Evolutionary conservation across 768 basidiomycete genomes (phyloP).

Genomic region (Lactarius pseudohatsudake): DNA sequence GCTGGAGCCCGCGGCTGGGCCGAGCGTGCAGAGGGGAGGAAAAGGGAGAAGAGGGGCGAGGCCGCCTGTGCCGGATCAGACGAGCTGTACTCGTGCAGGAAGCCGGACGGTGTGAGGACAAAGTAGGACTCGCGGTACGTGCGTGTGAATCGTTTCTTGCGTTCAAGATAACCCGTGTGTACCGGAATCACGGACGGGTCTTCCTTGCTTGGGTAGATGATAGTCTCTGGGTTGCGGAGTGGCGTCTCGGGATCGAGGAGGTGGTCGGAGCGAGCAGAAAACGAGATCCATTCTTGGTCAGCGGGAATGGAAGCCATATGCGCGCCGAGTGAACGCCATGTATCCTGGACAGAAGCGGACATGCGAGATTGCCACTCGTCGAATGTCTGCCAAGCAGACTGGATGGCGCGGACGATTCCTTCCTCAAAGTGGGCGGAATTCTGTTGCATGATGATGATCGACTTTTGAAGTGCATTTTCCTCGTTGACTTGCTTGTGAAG

Average conservation of each 20-base stretch:
- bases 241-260: slow-evolving; percentile 97
- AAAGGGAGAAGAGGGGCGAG: slow-evolving; percentile 78
- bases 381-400: slow-evolving; percentile 96
- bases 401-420: slow-evolving; percentile 91
- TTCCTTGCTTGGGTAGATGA: slow-evolving; percentile 88
- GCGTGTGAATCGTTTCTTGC: slow-evolving; percentile 94
- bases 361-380: slow-evolving; percentile 92
- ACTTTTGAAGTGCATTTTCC: slow-evolving; percentile 97
- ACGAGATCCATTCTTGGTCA: slow-evolving; percentile 94
- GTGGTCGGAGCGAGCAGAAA: slow-evolving; percentile 91
- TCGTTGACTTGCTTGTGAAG: slow-evolving; percentile 92
- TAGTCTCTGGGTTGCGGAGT: slow-evolving; percentile 69
- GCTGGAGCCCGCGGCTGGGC: slow-evolving; percentile 73
- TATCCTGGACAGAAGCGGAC: slow-evolving; percentile 67
- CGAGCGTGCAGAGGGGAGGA: slow-evolving; percentile 93
- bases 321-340: slow-evolving; percentile 66
- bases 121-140: slow-evolving; percentile 84
- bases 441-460: slow-evolving; percentile 96
- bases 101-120: slow-evolving; percentile 93
- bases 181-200: slow-evolving; percentile 84
- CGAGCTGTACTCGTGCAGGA: slow-evolving; percentile 86
- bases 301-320: slow-evolving; percentile 79
- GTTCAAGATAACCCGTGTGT: slow-evolving; percentile 87
- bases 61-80: slow-evolving; percentile 65
- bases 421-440: slow-evolving; percentile 97